Percentiles rank a stretch among this genome's conserved stretches.
phyloP scores from a whole-genome alignment of 805 yeast genomes.

The Wickerhamia fluorescens region DNA sequence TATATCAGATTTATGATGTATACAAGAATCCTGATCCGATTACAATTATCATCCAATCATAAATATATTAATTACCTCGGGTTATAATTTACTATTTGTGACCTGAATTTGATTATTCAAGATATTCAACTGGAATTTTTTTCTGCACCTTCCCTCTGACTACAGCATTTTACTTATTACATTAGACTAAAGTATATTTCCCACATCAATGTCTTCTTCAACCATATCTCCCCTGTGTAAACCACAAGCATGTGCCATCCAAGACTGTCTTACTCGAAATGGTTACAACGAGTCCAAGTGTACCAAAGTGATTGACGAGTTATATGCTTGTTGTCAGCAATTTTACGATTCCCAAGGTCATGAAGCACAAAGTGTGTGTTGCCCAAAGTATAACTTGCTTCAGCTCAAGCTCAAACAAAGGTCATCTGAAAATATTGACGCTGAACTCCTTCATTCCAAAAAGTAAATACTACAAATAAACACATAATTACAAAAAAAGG shows the following conservation, averaged over 20 bases:
- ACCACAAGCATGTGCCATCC: conserved; percentile 76
- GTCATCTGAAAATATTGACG: conserved; percentile 49
- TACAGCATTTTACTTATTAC: background rate
- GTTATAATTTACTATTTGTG: no score
- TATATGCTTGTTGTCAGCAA: conserved; percentile 67
- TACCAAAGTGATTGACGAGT: conserved; percentile 54
- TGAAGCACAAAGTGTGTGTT: conserved; percentile 61
- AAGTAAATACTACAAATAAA: conserved; percentile 1
- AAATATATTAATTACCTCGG: no score
- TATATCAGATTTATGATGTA: no score
- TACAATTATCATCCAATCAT: no score
- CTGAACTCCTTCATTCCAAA: conserved; percentile 28
- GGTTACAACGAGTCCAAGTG: conserved; percentile 73
- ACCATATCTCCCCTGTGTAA: conserved; percentile 49
- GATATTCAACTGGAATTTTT: no score
- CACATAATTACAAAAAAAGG: background rate
- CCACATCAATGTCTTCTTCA: background rate
- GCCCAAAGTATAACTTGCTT: conserved; percentile 65
- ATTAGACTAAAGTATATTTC: background rate
- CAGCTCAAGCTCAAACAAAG: conserved; percentile 62
- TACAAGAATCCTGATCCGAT: no score
- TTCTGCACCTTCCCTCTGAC: no score
- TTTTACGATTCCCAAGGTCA: conserved; percentile 58
- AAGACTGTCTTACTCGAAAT: conserved; percentile 59
- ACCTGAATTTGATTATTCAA: no score